phyloP scores from a whole-genome alignment of 139 green algal genomes.

The Klebsormidium nitens region DNA sequence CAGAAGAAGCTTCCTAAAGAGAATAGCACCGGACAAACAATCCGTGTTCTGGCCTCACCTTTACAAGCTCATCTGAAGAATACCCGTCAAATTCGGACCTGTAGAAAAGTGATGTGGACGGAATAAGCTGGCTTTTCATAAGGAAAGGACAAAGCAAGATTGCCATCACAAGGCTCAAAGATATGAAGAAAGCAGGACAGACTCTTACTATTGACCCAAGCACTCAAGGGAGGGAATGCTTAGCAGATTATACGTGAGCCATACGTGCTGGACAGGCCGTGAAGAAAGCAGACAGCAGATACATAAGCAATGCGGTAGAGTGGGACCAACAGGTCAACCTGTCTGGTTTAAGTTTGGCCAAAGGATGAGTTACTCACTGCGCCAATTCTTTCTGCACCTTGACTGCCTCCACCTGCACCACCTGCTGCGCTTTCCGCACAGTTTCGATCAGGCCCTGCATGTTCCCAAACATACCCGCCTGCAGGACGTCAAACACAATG shows the following conservation, averaged over 20 bases:
- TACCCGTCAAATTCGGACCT: constrained; percentile 88
- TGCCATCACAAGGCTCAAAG: no score
- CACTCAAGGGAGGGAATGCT: no score
- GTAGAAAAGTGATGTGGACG: constrained; percentile 7
- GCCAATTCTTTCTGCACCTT: constrained; percentile 72
- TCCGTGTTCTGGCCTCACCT: no score
- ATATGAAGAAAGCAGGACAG: no score
- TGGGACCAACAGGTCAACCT: no score
- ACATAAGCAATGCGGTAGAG: not conserved
- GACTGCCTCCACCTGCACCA: constrained; percentile 86
- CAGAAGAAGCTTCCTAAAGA: not conserved
- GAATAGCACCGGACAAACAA: not conserved
- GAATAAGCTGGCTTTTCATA: not conserved
- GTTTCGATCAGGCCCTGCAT: constrained; percentile 59
- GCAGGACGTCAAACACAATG: no score
- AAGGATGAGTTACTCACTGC: not conserved
- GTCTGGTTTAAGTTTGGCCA: not conserved
- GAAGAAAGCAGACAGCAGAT: not conserved
- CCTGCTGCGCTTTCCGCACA: constrained; percentile 72
- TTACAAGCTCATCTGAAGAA: constrained; percentile 81
- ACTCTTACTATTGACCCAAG: no score
- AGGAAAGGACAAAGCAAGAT: no score
- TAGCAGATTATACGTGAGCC: no score
- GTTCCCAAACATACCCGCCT: constrained; percentile 42
- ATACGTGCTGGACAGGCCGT: no score